phyloP scores from a whole-genome alignment of 2,329 filamentous ascomycete species.

The Albophoma yamanashiensis region DNA sequence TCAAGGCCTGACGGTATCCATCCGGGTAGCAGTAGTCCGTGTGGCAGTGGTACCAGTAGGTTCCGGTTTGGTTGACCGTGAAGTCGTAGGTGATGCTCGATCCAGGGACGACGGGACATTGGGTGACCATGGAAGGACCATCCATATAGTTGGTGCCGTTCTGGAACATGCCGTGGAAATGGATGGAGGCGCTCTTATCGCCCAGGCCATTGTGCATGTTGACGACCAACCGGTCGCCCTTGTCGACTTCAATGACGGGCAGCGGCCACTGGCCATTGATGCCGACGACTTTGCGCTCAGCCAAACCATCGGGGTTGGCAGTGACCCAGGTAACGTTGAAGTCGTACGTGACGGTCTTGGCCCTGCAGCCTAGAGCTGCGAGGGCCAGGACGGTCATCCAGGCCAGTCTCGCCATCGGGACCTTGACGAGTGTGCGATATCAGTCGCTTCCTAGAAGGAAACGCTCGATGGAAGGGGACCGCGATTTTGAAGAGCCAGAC shows the following conservation, averaged over 20 bases:
- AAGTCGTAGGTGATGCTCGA: constrained; percentile 26
- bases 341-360: neutral
- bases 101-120: neutral
- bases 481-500: too few relatives aligned
- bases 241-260: constrained; percentile 43
- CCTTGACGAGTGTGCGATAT: neutral
- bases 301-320: constrained; percentile 34
- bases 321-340: neutral
- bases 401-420: neutral
- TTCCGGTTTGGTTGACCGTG: constrained; percentile 43
- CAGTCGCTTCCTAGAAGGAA: neutral
- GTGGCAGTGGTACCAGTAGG: constrained; percentile 55
- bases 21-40: constrained; percentile 7
- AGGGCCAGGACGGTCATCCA: neutral
- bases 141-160: constrained; percentile 50
- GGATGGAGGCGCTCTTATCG: constrained; percentile 36
- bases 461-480: neutral
- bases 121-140: constrained; percentile 39
- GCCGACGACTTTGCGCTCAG: constrained; percentile 46
- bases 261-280: constrained; percentile 58
- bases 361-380: neutral
- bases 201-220: constrained; percentile 38
- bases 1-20: constrained; percentile 34
- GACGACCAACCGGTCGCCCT: constrained; percentile 40
- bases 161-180: constrained; percentile 53